Evolutionary conservation across 192 early-diverging fungal genomes (phyloP).

Genomic region (Backusella psychrophila): DNA sequence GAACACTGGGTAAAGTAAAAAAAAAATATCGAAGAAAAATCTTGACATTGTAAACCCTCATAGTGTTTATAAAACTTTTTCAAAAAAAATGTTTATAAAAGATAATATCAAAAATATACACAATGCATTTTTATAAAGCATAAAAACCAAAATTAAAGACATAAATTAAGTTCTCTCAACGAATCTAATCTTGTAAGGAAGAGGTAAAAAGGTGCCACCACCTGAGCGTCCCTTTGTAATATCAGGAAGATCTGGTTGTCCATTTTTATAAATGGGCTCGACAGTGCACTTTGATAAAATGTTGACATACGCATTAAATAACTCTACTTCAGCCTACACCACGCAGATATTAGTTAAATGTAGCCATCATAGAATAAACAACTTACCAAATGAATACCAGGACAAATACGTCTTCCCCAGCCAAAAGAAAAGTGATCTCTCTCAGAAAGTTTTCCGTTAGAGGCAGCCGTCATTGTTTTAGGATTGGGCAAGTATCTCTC

Average conservation of each 20-base stretch:
- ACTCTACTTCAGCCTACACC: not conserved
- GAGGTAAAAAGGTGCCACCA: not conserved
- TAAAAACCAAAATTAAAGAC: not conserved
- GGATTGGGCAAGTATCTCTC: slow-evolving; percentile 25
- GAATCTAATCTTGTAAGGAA: not conserved
- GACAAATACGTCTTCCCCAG: slow-evolving; percentile 6
- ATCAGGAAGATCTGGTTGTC: not conserved
- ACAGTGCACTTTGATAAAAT: not conserved
- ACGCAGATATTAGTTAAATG: not conserved
- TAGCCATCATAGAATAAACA: not conserved
- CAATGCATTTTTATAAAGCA: not conserved
- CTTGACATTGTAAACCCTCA: not conserved
- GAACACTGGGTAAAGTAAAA: no score
- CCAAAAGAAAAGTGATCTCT: slow-evolving; percentile 19
- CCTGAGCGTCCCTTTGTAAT: not conserved
- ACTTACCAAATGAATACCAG: not conserved
- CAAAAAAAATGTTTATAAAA: not conserved
- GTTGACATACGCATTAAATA: not conserved
- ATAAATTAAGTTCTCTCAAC: not conserved
- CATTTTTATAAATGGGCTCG: not conserved
- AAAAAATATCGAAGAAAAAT: not conserved
- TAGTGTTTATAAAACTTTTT: not conserved
- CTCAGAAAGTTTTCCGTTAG: slow-evolving; percentile 11
- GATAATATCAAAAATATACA: not conserved
- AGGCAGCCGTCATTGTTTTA: slow-evolving; percentile 8